Evolutionary conservation across 305 asterid genomes (phyloP).

Genomic region (Rubia balearica): DNA sequence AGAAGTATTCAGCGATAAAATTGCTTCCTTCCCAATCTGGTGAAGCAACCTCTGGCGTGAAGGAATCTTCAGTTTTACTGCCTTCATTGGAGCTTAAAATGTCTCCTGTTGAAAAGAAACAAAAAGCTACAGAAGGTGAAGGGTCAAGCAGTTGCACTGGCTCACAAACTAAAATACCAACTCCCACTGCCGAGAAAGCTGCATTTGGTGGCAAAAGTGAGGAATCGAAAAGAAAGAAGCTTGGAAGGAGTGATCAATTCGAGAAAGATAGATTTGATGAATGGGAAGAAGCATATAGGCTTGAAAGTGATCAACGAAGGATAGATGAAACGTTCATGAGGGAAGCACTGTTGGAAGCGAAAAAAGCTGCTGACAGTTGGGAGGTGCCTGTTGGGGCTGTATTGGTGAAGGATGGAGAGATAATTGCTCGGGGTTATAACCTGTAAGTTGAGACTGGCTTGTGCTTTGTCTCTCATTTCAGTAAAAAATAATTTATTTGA

Average conservation of each 20-base stretch:
- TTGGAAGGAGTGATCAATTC: constrained; percentile 60
- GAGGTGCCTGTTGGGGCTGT: constrained; percentile 99
- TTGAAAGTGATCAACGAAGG: constrained; percentile 63
- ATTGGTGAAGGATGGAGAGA: constrained; percentile 73
- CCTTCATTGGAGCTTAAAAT: constrained; percentile 39
- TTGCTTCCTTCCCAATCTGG: constrained; percentile 29
- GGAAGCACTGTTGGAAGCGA: constrained; percentile 89
- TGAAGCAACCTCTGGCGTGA: constrained; percentile 28
- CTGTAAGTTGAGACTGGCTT: constrained; percentile 49
- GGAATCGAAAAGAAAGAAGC: constrained; percentile 38
- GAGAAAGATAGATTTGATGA: constrained; percentile 67
- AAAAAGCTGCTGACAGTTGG: constrained; percentile 88
- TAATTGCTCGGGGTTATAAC: constrained; percentile 92
- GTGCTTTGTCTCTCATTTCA: constrained; percentile 13
- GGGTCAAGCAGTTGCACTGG: constrained; percentile 32
- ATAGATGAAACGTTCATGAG: constrained; percentile 82
- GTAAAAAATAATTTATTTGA: constrained; percentile 12
- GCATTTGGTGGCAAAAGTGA: constrained; percentile 29
- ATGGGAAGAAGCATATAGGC: constrained; percentile 84
- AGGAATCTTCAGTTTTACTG: constrained; percentile 25
- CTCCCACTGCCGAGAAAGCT: constrained; percentile 30
- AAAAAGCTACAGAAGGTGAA: constrained; percentile 31
- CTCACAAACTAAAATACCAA: constrained; percentile 26
- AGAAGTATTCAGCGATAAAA: constrained; percentile 30
- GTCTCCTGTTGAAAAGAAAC: constrained; percentile 30